phyloP scores from a whole-genome alignment of 306 rosid species.

The Cucurbita pepo region DNA sequence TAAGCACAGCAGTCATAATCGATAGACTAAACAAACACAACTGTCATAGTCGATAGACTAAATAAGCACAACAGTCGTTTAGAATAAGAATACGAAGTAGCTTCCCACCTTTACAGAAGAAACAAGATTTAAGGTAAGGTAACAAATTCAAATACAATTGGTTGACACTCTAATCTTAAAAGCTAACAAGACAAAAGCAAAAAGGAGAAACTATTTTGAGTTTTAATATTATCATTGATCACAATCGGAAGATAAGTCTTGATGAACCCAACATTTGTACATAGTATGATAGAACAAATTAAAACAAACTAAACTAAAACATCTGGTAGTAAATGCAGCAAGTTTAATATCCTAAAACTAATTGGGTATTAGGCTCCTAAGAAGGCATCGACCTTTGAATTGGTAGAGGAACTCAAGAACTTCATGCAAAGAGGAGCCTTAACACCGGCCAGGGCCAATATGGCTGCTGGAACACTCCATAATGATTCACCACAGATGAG shows the following conservation, averaged over 20 bases:
- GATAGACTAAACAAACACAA: too few relatives aligned
- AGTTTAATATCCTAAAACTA: not conserved
- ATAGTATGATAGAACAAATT: not conserved
- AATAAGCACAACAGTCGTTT: too few relatives aligned
- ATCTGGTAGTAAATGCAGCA: not conserved
- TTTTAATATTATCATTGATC: not conserved
- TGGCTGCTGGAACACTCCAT: constrained; percentile 63
- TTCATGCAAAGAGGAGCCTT: constrained; percentile 64
- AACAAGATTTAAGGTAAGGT: too few relatives aligned
- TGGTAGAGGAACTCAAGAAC: constrained; percentile 31
- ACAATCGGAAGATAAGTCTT: not conserved
- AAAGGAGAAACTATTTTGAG: too few relatives aligned
- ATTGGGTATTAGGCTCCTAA: not conserved
- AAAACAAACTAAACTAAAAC: not conserved
- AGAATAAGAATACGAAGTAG: too few relatives aligned
- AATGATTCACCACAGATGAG: constrained; percentile 60
- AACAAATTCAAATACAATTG: too few relatives aligned
- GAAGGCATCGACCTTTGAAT: constrained; percentile 23
- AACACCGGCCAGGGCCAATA: constrained; percentile 29
- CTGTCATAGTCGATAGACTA: too few relatives aligned
- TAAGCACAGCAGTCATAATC: too few relatives aligned
- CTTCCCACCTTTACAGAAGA: too few relatives aligned
- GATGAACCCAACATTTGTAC: not conserved
- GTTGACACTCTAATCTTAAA: too few relatives aligned
- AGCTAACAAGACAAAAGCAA: too few relatives aligned